Conservation (phyloP, 495 filamentous ascomycete genomes). For the Trypethelium eluteriae region DNA sequence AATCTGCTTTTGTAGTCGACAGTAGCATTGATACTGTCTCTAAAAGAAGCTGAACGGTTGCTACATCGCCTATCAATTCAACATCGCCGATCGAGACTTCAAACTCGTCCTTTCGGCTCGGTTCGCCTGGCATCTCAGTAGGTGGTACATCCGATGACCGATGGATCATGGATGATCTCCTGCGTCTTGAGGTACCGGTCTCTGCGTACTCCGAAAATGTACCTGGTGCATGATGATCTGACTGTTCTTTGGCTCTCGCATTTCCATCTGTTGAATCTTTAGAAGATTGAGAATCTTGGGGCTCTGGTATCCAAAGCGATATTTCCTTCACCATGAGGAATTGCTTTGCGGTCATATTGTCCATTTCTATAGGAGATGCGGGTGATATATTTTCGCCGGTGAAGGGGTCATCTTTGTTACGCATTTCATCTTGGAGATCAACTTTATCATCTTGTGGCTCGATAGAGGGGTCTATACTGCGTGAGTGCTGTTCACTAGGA, state of each 20-base stretch:
- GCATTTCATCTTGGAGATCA: background rate
- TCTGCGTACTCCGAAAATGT: slow-evolving; percentile 36
- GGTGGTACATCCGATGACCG: background rate
- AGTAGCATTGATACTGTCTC: background rate
- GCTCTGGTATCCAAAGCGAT: slow-evolving; percentile 15
- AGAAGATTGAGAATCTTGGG: background rate
- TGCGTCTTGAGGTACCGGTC: slow-evolving; percentile 12
- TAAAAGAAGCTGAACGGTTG: slow-evolving; percentile 11
- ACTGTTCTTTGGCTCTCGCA: background rate
- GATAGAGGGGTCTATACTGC: background rate
- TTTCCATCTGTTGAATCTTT: background rate
- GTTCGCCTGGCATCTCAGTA: background rate
- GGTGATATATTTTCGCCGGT: background rate
- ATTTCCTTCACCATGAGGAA: slow-evolving; percentile 15
- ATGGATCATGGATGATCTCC: background rate
- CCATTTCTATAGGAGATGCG: background rate
- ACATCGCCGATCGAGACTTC: slow-evolving; percentile 12
- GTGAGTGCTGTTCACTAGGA: background rate
- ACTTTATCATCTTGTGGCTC: background rate
- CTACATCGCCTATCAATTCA: slow-evolving; percentile 4
- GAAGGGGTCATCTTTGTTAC: background rate
- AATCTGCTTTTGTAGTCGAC: background rate
- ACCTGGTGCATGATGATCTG: slow-evolving; percentile 31
- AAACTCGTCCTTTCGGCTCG: slow-evolving; percentile 10
- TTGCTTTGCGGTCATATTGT: slow-evolving; percentile 8